phyloP scores from a whole-genome alignment of 2,329 filamentous ascomycete species.

The Ceratocystis huliohia region DNA sequence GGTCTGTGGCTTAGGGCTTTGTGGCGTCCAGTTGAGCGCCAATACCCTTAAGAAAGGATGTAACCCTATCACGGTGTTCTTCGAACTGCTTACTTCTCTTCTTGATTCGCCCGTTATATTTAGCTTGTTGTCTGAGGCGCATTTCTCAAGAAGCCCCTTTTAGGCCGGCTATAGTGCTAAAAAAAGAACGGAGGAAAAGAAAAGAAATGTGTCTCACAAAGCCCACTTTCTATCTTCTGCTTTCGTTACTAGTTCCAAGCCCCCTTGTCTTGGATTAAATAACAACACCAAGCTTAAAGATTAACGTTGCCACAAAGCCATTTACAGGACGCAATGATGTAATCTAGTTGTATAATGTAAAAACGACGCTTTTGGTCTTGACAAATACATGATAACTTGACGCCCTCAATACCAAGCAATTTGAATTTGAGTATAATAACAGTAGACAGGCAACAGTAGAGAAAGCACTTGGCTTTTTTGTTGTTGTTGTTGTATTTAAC shows the following conservation, averaged over 20 bases:
- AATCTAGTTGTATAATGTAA: too few species aligned
- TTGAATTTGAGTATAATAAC: too few species aligned
- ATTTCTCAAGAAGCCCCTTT: neutral
- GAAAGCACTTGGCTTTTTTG: too few species aligned
- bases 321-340: neutral
- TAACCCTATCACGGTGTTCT: too few species aligned
- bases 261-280: neutral
- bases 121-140: neutral
- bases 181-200: neutral
- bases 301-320: neutral
- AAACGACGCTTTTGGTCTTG: too few species aligned
- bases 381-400: too few species aligned
- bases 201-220: neutral
- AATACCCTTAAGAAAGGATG: too few species aligned
- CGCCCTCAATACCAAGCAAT: too few species aligned
- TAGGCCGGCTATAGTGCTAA: neutral
- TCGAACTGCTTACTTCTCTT: neutral
- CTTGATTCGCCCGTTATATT: neutral
- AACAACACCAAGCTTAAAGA: neutral
- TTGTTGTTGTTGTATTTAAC: too few species aligned
- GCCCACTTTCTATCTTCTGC: neutral
- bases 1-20: too few species aligned
- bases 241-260: neutral
- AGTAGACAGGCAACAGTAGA: too few species aligned
- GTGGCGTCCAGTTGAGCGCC: too few species aligned